phyloP scores from a whole-genome alignment of 2,329 filamentous ascomycete species.

The Pleurostoma richardsiae region DNA sequence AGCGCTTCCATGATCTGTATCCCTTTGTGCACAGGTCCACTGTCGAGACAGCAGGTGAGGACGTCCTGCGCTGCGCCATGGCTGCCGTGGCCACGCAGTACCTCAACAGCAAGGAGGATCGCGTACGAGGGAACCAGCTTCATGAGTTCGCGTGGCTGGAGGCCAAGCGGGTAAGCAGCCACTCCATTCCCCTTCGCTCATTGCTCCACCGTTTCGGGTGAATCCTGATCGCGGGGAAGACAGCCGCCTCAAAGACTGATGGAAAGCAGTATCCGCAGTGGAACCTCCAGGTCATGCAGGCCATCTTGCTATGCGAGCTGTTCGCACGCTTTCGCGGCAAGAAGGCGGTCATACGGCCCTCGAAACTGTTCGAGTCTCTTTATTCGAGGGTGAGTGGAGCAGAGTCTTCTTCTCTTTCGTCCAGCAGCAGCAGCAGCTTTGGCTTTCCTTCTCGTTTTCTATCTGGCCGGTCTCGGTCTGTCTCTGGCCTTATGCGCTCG shows the following conservation, averaged over 20 bases:
- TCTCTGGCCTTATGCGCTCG: conserved; percentile 9
- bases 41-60: conserved; percentile 35
- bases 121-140: conserved; percentile 42
- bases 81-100: conserved; percentile 52
- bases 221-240: no score
- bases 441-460: conserved; percentile 25
- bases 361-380: conserved; percentile 42
- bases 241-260: conserved; percentile 5
- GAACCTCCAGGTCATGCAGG: conserved; percentile 46
- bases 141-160: conserved; percentile 47
- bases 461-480: conserved; percentile 19
- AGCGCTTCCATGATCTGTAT: conserved; percentile 39
- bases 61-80: conserved; percentile 48
- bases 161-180: conserved; percentile 40
- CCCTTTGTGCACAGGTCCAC: conserved; percentile 46
- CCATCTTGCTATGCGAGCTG: conserved; percentile 49
- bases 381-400: conserved; percentile 47
- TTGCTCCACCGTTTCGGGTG: no score
- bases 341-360: conserved; percentile 40
- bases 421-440: conserved; percentile 22
- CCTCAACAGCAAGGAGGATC: conserved; percentile 41
- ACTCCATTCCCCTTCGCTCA: background rate
- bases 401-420: conserved; percentile 20
- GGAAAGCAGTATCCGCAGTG: conserved; percentile 37
- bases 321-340: conserved; percentile 50